These are phyloP conservation scores for Solanum paucissectum DNA, from an alignment of 257 asterid genomes.

Conservation along the genomic window DNA sequence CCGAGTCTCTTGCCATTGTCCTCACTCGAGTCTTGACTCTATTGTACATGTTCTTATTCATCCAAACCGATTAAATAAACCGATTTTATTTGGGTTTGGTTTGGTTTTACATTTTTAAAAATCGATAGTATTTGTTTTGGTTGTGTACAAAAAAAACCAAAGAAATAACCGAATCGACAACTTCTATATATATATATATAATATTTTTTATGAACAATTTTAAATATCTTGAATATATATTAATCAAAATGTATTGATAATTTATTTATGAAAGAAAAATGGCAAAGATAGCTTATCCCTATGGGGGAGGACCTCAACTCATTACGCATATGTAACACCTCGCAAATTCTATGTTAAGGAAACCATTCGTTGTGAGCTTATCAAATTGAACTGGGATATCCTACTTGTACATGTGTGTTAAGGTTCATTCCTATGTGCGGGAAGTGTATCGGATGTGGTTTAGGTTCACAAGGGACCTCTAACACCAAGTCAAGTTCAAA, in stretches of 20 bases:
- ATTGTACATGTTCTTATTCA: not conserved
- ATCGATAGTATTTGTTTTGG: not conserved
- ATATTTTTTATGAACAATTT: not conserved
- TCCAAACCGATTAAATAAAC: not conserved
- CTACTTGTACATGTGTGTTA: not conserved
- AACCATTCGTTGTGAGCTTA: not conserved
- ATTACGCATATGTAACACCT: not conserved
- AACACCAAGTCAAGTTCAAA: not conserved
- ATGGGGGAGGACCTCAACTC: not conserved
- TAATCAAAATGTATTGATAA: not conserved
- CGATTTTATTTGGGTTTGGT: not conserved
- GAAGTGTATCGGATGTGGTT: not conserved
- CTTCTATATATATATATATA: no score
- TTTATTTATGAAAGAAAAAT: not conserved
- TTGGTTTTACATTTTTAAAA: not conserved
- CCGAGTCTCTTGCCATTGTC: not conserved
- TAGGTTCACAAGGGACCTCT: not conserved
- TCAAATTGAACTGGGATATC: not conserved
- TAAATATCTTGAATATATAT: not conserved
- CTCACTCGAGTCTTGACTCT: not conserved
- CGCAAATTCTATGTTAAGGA: not conserved
- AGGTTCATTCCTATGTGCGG: not conserved
- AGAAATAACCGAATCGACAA: not conserved
- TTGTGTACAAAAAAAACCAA: not conserved
- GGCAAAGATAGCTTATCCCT: not conserved